Evolutionary conservation across 208 protist genomes (phyloP).

Genomic region (Acanthamoeba royreba): DNA sequence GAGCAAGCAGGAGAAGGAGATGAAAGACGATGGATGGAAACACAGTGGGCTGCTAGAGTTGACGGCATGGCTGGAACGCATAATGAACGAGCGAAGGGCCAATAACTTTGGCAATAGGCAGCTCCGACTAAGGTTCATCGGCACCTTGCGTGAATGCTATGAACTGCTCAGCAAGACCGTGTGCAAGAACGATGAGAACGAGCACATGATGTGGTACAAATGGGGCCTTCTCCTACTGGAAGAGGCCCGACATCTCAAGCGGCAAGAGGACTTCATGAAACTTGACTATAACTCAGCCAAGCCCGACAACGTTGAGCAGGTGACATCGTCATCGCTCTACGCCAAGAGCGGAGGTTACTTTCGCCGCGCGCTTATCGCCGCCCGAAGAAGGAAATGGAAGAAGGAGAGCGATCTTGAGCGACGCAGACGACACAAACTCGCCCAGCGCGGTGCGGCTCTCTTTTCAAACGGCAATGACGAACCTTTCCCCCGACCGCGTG

Average conservation of each 20-base stretch:
- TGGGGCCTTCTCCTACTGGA: conserved; percentile 9
- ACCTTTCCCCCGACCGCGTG: not conserved
- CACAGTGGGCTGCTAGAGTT: not conserved
- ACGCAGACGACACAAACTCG: no score
- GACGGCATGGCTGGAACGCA: not conserved
- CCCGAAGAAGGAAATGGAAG: not conserved
- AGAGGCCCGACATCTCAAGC: not conserved
- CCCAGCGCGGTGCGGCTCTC: not conserved
- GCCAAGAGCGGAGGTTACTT: conserved; percentile 25
- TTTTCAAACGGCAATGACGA: not conserved
- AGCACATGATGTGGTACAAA: conserved; percentile 6
- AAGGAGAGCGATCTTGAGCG: not conserved
- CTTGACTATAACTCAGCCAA: not conserved
- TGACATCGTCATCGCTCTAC: not conserved
- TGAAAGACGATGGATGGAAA: not conserved
- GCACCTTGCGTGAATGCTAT: not conserved
- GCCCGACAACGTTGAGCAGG: not conserved
- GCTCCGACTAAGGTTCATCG: not conserved
- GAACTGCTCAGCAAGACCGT: not conserved
- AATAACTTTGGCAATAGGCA: not conserved
- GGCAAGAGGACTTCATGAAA: conserved; percentile 31
- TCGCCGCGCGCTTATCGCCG: not conserved
- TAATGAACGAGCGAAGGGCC: not conserved
- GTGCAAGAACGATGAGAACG: conserved; percentile 1
- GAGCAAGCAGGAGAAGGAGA: not conserved